A percentile compares a stretch with the other conserved stretches of the same genome.
Evolutionary conservation across 2,329 filamentous ascomycete genomes (phyloP).

Genomic region (Claviceps humidiphila): DNA sequence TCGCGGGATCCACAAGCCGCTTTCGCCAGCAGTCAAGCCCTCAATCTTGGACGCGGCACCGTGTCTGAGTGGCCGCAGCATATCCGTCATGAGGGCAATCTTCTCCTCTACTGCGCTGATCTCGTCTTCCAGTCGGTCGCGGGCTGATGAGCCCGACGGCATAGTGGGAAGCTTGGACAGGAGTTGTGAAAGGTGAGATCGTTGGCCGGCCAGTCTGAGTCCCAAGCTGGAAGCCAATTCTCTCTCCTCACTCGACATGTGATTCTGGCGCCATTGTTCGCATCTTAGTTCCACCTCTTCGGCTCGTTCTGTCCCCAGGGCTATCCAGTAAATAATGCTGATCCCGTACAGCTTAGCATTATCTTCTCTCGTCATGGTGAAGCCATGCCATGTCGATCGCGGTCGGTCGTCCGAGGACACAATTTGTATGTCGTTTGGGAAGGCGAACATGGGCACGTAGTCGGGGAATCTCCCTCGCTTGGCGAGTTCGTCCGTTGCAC

Average conservation of each 20-base stretch:
- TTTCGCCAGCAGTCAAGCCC: slow-evolving; percentile 87
- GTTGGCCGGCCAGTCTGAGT: slow-evolving; percentile 72
- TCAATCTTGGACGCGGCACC: slow-evolving; percentile 96
- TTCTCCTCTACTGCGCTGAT: slow-evolving; percentile 96
- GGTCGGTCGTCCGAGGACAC: slow-evolving; percentile 90
- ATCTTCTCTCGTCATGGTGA: slow-evolving; percentile 92
- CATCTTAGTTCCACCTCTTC: slow-evolving; percentile 73
- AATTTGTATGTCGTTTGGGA: slow-evolving; percentile 94
- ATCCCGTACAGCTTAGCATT: slow-evolving; percentile 87
- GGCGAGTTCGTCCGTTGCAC: slow-evolving; percentile 65
- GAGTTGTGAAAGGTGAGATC: slow-evolving; percentile 79
- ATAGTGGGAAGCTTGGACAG: slow-evolving; percentile 71
- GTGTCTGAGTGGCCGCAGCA: slow-evolving; percentile 81
- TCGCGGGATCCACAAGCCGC: slow-evolving; percentile 86
- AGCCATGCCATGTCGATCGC: slow-evolving; percentile 96
- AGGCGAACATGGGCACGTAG: slow-evolving; percentile 98
- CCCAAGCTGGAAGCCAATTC: slow-evolving; percentile 87
- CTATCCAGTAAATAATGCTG: slow-evolving; percentile 84
- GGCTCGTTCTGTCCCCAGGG: slow-evolving; percentile 66
- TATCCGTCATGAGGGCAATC: slow-evolving; percentile 91
- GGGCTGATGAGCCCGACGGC: slow-evolving; percentile 64
- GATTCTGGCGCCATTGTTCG: slow-evolving; percentile 70
- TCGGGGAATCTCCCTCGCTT: slow-evolving; percentile 82
- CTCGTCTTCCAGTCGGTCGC: slow-evolving; percentile 80
- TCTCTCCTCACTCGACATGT: slow-evolving; percentile 82